phyloP scores from a whole-genome alignment of 2,329 filamentous ascomycete species.

The Paraphoma sp. region DNA sequence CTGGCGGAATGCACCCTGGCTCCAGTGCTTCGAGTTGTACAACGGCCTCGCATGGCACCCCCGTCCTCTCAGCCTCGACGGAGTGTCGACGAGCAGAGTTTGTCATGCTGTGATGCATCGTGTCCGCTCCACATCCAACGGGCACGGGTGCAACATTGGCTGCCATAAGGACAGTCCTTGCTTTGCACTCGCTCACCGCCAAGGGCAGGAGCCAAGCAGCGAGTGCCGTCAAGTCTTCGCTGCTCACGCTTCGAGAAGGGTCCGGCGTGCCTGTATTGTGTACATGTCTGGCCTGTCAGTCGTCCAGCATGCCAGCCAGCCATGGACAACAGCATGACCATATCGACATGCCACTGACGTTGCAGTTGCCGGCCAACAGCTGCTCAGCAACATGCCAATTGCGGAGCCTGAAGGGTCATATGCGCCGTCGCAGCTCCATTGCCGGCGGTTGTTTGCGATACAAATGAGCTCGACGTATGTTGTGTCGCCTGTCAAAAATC shows the following conservation, averaged over 20 bases:
- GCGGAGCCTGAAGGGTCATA: slow-evolving; percentile 22
- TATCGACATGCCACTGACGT: slow-evolving; percentile 1
- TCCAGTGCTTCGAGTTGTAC: slow-evolving; percentile 14
- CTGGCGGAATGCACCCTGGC: slow-evolving; percentile 23
- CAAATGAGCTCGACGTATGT: slow-evolving; percentile 26
- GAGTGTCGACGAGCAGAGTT: not conserved
- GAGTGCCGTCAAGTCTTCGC: slow-evolving; percentile 12
- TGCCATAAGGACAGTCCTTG: slow-evolving; percentile 31
- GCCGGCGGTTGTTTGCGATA: slow-evolving; percentile 23
- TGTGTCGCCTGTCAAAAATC: slow-evolving; percentile 35
- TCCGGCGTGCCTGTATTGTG: too few species aligned
- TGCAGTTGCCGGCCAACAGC: slow-evolving; percentile 15
- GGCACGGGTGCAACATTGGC: slow-evolving; percentile 39
- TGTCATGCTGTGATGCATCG: slow-evolving; percentile 21
- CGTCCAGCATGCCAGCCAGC: too few species aligned
- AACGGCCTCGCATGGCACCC: slow-evolving; percentile 48
- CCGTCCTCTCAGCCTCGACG: not conserved
- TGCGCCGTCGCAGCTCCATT: slow-evolving; percentile 17
- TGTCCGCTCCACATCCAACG: slow-evolving; percentile 25
- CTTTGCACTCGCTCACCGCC: slow-evolving; percentile 22
- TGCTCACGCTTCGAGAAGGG: not conserved
- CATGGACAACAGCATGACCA: not conserved
- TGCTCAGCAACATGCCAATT: slow-evolving; percentile 8
- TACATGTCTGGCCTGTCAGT: too few species aligned
- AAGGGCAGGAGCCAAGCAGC: slow-evolving; percentile 13